Evolutionary conservation across 2,329 filamentous ascomycete species (phyloP).

Genomic region (Dactylellina leptospora): DNA sequence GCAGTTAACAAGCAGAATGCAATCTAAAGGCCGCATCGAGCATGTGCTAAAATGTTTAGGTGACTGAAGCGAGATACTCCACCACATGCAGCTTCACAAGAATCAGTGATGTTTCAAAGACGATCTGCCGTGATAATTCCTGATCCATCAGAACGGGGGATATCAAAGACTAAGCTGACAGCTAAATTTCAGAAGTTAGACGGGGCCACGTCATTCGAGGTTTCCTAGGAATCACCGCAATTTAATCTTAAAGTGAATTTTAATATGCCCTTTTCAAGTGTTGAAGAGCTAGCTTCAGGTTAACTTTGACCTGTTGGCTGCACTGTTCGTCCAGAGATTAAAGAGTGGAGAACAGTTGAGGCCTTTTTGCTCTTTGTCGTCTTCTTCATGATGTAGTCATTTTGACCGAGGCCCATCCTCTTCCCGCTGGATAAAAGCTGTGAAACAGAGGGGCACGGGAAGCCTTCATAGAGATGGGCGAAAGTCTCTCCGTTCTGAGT

Average conservation of each 20-base stretch:
- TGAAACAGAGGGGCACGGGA: constrained; percentile 43
- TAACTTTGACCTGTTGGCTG: constrained; percentile 34
- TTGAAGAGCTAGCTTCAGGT: not conserved
- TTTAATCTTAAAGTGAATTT: constrained; percentile 11
- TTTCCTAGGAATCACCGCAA: constrained; percentile 1
- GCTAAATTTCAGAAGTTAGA: constrained; percentile 5
- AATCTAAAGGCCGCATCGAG: constrained; percentile 33
- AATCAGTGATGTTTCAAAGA: constrained; percentile 49
- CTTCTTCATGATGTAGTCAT: constrained; percentile 31
- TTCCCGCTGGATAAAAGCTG: constrained; percentile 35
- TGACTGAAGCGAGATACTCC: constrained; percentile 34
- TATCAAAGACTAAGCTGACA: constrained; percentile 27
- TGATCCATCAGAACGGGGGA: constrained; percentile 30
- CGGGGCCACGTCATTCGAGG: constrained; percentile 46
- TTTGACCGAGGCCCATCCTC: constrained; percentile 32
- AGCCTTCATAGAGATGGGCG: constrained; percentile 11
- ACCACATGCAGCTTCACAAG: constrained; percentile 46
- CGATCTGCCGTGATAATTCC: constrained; percentile 49
- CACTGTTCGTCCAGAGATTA: constrained; percentile 38
- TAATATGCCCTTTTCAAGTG: constrained; percentile 9
- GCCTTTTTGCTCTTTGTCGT: constrained; percentile 30
- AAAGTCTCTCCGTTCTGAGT: constrained; percentile 41
- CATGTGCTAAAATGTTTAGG: constrained; percentile 32
- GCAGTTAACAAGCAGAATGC: constrained; percentile 33
- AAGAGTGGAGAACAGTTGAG: constrained; percentile 49